A percentile compares a stretch with the other conserved stretches of the same genome.
phyloP scores from a whole-genome alignment of 2,329 filamentous ascomycete species.

The Ilyonectria mors-panacis region DNA sequence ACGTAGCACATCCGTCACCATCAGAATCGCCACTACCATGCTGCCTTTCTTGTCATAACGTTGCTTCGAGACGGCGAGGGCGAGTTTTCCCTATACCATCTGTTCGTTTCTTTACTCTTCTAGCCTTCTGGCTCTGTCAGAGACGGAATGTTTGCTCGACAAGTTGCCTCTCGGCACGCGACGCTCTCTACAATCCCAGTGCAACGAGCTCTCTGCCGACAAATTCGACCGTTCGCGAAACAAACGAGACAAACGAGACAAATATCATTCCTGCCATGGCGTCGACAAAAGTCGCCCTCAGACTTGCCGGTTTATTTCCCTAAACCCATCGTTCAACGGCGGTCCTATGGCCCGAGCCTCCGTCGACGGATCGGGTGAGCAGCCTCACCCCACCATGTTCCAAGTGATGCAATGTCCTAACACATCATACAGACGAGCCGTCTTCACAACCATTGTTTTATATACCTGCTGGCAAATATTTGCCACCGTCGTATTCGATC shows the following conservation, averaged over 20 bases:
- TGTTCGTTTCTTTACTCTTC: not conserved
- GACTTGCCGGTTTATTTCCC: slow-evolving; percentile 55
- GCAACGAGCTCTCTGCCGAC: slow-evolving; percentile 42
- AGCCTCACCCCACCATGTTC: not conserved
- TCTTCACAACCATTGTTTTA: slow-evolving; percentile 52
- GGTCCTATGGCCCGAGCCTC: slow-evolving; percentile 38
- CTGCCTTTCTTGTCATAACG: slow-evolving; percentile 39
- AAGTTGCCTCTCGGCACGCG: slow-evolving; percentile 42
- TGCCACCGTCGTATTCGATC: slow-evolving; percentile 61
- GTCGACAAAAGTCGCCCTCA: slow-evolving; percentile 37
- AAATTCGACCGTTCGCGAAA: slow-evolving; percentile 32
- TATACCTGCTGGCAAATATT: slow-evolving; percentile 62
- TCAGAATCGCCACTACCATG: slow-evolving; percentile 35
- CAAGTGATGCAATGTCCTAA: slow-evolving; percentile 28
- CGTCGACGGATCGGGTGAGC: slow-evolving; percentile 50
- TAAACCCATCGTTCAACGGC: slow-evolving; percentile 23
- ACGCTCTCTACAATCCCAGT: slow-evolving; percentile 39
- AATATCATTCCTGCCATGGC: slow-evolving; percentile 55
- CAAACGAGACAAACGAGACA: slow-evolving; percentile 35
- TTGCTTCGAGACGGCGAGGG: slow-evolving; percentile 14
- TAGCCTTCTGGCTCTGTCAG: slow-evolving; percentile 4
- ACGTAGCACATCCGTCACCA: slow-evolving; percentile 17
- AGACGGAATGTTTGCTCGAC: slow-evolving; percentile 46
- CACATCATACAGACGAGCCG: slow-evolving; percentile 41
- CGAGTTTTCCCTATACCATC: slow-evolving; percentile 15